Evolutionary conservation across 75 land plant genomes (phyloP).

Genomic region (Picea sitchensis): DNA sequence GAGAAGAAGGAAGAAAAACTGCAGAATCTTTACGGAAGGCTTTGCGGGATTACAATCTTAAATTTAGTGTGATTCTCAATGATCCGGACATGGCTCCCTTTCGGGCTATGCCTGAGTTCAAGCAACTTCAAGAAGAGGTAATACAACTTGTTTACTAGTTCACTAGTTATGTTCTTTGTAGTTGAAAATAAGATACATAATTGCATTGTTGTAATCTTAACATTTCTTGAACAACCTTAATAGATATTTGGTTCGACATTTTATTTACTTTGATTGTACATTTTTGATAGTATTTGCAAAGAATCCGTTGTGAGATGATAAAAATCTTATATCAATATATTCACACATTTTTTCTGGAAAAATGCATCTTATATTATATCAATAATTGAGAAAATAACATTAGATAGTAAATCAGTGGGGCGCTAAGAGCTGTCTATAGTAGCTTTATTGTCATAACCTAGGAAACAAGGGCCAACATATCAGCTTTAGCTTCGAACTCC

Average conservation of each 20-base stretch:
- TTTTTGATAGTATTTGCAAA: not conserved
- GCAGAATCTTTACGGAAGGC: slow-evolving; percentile 80
- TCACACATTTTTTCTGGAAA: too few relatives aligned
- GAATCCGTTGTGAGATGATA: not conserved
- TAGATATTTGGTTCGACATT: not conserved
- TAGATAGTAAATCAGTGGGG: too few relatives aligned
- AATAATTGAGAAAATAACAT: too few relatives aligned
- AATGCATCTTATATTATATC: too few relatives aligned
- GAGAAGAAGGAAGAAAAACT: slow-evolving; percentile 81
- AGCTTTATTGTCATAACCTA: too few relatives aligned
- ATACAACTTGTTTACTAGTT: not conserved
- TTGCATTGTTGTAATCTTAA: not conserved
- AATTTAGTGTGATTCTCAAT: slow-evolving; percentile 87
- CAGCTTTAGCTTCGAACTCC: too few relatives aligned
- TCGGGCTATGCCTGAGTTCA: slow-evolving; percentile 89
- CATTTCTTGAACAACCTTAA: not conserved
- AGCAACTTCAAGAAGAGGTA: slow-evolving; percentile 92
- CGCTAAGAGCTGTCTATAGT: too few relatives aligned
- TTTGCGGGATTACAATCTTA: slow-evolving; percentile 81
- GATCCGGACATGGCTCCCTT: slow-evolving; percentile 95
- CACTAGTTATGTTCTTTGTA: not conserved
- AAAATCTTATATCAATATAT: slow-evolving; percentile 3
- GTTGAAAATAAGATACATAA: not conserved
- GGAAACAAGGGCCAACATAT: too few relatives aligned
- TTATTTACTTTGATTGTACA: not conserved